Percentiles rank a stretch among this genome's conserved stretches.
phyloP scores from a whole-genome alignment of 129 eudicot genomes.

The Artemisia annua region DNA sequence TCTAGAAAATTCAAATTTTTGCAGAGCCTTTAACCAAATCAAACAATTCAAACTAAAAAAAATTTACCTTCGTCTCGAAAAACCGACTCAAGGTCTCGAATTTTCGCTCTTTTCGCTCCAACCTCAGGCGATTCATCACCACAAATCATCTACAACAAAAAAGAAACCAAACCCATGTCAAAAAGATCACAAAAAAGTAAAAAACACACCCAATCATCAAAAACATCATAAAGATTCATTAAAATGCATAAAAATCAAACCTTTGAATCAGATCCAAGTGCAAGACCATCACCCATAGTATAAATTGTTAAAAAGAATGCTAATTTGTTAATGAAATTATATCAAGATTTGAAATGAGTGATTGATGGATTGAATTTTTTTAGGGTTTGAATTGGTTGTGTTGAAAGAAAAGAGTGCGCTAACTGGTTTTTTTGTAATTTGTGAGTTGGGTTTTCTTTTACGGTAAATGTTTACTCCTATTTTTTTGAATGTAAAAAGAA shows the following conservation, averaged over 20 bases:
- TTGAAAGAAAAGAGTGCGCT: constrained; percentile 39
- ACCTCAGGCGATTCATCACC: constrained; percentile 41
- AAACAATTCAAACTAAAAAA: background rate
- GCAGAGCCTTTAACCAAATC: background rate
- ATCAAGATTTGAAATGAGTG: constrained; percentile 5
- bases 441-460: background rate
- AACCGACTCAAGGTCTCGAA: constrained; percentile 60
- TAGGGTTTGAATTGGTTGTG: constrained; percentile 36
- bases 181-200: background rate
- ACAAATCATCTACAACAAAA: constrained; percentile 43
- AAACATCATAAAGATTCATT: background rate
- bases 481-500: constrained; percentile 16
- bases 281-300: constrained; percentile 34
- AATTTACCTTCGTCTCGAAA: constrained; percentile 50
- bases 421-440: constrained; percentile 22
- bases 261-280: constrained; percentile 54
- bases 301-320: background rate
- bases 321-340: background rate
- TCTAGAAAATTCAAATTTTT: no score
- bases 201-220: background rate
- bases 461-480: no score
- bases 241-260: constrained; percentile 29
- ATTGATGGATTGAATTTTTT: constrained; percentile 26
- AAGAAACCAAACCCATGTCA: constrained; percentile 19
- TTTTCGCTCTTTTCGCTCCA: constrained; percentile 49